Conservation (phyloP, 1,284 basidiomycete genomes). For the Anthracocystis panici-leucophaei region DNA sequence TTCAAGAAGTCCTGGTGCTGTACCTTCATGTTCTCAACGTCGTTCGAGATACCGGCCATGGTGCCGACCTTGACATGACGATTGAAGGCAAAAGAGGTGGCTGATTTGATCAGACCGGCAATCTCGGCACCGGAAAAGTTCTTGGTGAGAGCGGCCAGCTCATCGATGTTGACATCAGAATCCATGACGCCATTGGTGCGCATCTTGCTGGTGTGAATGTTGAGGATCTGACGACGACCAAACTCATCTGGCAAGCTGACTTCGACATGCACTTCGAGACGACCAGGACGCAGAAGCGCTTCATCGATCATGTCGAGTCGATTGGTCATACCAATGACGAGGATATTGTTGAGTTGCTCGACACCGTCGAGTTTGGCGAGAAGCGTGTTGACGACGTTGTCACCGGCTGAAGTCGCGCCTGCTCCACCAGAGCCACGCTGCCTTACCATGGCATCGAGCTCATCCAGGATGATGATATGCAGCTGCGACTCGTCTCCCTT, state of each 20-base stretch:
- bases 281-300: constrained; percentile 93
- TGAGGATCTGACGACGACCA: constrained; percentile 92
- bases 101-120: constrained; percentile 94
- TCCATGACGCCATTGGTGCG: constrained; percentile 91
- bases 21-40: constrained; percentile 92
- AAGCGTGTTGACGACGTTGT: constrained; percentile 98
- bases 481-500: constrained; percentile 98
- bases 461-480: constrained; percentile 99
- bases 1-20: constrained; percentile 88
- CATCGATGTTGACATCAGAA: constrained; percentile 82
- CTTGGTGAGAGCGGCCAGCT: constrained; percentile 88
- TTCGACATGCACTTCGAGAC: constrained; percentile 99
- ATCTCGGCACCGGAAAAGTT: constrained; percentile 99
- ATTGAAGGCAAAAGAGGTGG: constrained; percentile 97
- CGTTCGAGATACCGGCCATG: constrained; percentile 93
- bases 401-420: constrained; percentile 93
- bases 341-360: constrained; percentile 98
- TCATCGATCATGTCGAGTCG: constrained; percentile 99
- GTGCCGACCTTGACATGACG: constrained; percentile 97
- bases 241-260: constrained; percentile 95
- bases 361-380: constrained; percentile 99
- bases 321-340: constrained; percentile 99
- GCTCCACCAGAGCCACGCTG: constrained; percentile 77
- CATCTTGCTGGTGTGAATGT: constrained; percentile 97
- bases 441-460: constrained; percentile 98